Conservation (phyloP, 805 yeast species). For the baker's yeast (Saccharomyces cerevisiae) region DNA sequence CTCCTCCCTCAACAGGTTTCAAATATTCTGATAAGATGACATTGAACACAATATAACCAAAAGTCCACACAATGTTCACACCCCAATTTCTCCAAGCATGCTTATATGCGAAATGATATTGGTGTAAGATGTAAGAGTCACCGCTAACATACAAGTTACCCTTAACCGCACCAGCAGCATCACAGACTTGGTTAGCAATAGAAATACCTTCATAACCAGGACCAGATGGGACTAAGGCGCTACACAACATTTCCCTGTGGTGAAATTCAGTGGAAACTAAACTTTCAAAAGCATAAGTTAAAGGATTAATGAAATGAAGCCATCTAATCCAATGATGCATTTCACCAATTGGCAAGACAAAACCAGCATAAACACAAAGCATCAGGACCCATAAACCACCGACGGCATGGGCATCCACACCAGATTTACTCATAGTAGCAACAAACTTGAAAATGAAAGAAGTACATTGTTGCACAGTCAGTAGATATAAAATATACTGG, state of each 20-base stretch:
- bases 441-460: slow-evolving; percentile 45
- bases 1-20: slow-evolving; percentile 33
- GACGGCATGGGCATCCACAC: slow-evolving; percentile 48
- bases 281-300: slow-evolving; percentile 43
- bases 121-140: slow-evolving; percentile 35
- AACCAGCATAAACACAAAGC: slow-evolving; percentile 51
- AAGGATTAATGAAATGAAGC: slow-evolving; percentile 44
- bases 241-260: slow-evolving; percentile 45
- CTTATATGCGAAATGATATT: slow-evolving; percentile 35
- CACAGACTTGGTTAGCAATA: slow-evolving; percentile 40
- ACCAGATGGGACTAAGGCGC: slow-evolving; percentile 45
- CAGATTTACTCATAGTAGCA: slow-evolving; percentile 45
- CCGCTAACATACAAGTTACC: slow-evolving; percentile 44
- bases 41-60: slow-evolving; percentile 29
- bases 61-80: slow-evolving; percentile 42
- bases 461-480: slow-evolving; percentile 44
- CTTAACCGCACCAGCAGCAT: slow-evolving; percentile 42
- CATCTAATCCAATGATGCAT: slow-evolving; percentile 60
- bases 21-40: slow-evolving; percentile 33
- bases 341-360: slow-evolving; percentile 36
- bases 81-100: slow-evolving; percentile 62
- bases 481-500: slow-evolving; percentile 39
- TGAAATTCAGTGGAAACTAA: slow-evolving; percentile 52
- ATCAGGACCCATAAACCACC: slow-evolving; percentile 49
- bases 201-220: slow-evolving; percentile 41